Percentiles rank a stretch among this genome's conserved stretches.
Evolutionary conservation across 768 basidiomycete genomes (phyloP).

Genomic region (Dacryopinax spathularia): DNA sequence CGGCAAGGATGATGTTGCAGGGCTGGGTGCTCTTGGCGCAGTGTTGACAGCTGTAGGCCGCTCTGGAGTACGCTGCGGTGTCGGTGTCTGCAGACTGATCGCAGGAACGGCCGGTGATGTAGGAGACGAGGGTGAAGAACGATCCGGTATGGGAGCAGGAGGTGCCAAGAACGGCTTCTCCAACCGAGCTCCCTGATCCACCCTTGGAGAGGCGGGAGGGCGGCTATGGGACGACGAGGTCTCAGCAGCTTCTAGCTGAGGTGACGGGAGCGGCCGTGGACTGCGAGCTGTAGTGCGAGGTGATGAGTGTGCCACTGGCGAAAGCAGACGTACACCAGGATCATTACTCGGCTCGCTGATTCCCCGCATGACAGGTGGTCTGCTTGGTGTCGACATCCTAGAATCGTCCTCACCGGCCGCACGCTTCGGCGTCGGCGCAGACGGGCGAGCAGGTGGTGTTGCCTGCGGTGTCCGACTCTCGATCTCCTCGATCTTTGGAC

Average conservation of each 20-base stretch:
- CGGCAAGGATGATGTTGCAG: background rate
- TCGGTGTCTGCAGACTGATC: conserved; percentile 18
- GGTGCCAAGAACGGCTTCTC: conserved; percentile 3
- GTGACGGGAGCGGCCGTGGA: conserved; percentile 3
- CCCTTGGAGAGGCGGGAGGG: background rate
- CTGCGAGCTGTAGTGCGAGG: background rate
- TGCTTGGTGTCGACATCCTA: background rate
- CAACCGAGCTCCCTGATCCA: background rate
- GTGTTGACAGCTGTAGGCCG: background rate
- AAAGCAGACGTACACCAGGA: background rate
- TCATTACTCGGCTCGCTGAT: background rate
- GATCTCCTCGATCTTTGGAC: conserved; percentile 11
- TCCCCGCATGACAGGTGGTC: background rate
- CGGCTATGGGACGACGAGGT: background rate
- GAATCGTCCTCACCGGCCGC: background rate
- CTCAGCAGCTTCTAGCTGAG: background rate
- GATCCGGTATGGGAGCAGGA: background rate
- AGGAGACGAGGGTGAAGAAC: background rate
- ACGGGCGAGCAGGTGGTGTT: conserved; percentile 7
- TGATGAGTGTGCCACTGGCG: background rate
- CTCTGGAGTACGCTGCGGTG: conserved; percentile 11
- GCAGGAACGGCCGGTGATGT: conserved; percentile 9
- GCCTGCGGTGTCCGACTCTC: conserved; percentile 7
- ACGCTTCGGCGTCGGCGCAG: conserved; percentile 21
- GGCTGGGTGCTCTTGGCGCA: background rate